phyloP scores from a whole-genome alignment of 129 eudicot genomes.

The Sambucus nigra region DNA sequence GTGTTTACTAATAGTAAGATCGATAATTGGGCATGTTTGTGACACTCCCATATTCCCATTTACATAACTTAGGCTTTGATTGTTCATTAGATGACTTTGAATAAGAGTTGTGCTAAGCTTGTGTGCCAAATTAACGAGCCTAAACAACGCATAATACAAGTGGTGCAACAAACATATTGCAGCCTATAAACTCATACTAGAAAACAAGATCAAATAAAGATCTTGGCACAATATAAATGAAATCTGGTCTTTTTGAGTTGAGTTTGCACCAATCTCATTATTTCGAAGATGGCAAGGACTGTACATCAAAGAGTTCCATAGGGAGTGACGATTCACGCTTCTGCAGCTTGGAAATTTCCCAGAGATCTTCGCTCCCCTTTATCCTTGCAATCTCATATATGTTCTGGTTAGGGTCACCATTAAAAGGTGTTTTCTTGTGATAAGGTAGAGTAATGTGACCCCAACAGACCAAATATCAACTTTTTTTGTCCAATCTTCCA shows the following conservation, averaged over 20 bases:
- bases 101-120: too few species aligned
- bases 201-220: conserved; percentile 72
- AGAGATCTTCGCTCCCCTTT: conserved; percentile 88
- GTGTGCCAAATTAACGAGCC: too few species aligned
- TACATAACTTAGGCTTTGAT: too few species aligned
- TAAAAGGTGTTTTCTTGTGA: conserved; percentile 76
- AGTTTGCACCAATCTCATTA: conserved; percentile 67
- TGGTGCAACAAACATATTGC: too few species aligned
- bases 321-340: conserved; percentile 84
- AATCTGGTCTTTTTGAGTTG: conserved; percentile 51
- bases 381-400: conserved; percentile 83
- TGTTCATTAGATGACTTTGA: too few species aligned
- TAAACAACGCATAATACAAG: too few species aligned
- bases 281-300: conserved; percentile 35
- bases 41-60: too few species aligned
- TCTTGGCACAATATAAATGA: conserved; percentile 38
- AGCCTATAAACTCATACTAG: too few species aligned
- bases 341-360: conserved; percentile 98
- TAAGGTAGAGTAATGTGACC: conserved; percentile 81
- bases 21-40: too few species aligned
- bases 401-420: conserved; percentile 88
- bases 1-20: too few species aligned
- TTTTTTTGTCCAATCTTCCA: conserved; percentile 36
- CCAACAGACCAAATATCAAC: conserved; percentile 97
- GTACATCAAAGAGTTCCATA: conserved; percentile 51